Percentiles rank a stretch among this genome's conserved stretches.
These are phyloP conservation scores for Umbilicus rupestris DNA, from an alignment of 164 flowering plant species.

Conservation along the genomic window DNA sequence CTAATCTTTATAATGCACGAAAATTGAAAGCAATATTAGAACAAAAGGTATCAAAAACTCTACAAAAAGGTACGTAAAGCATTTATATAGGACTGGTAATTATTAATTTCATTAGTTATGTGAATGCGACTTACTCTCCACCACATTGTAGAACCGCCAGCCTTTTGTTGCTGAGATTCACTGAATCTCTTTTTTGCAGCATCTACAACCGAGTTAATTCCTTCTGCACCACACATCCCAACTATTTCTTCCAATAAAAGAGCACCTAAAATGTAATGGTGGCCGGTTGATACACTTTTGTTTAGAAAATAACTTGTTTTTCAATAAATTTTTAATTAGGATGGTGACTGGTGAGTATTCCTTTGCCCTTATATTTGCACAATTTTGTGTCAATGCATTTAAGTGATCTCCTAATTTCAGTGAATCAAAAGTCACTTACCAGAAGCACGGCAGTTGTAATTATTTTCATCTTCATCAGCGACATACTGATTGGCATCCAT, in stretches of 20 bases:
- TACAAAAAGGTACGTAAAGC: not conserved
- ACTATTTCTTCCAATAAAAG: constrained; percentile 79
- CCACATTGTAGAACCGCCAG: constrained; percentile 62
- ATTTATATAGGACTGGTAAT: not conserved
- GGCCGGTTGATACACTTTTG: not conserved
- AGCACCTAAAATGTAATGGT: constrained; percentile 29
- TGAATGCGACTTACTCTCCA: constrained; percentile 68
- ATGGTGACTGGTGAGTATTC: not conserved
- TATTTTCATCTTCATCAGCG: constrained; percentile 88
- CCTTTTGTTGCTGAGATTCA: constrained; percentile 70
- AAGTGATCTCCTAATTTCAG: not conserved
- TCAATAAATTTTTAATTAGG: not conserved
- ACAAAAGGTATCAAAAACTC: not conserved
- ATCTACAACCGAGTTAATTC: constrained; percentile 53
- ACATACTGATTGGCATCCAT: constrained; percentile 84
- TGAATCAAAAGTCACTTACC: constrained; percentile 33
- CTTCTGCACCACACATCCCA: constrained; percentile 41
- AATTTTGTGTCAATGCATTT: not conserved
- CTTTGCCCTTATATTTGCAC: not conserved
- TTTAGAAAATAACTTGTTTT: not conserved
- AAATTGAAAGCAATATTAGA: not conserved
- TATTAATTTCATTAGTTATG: not conserved
- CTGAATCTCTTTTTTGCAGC: constrained; percentile 44
- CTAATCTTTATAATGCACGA: constrained; percentile 38
- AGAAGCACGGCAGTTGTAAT: constrained; percentile 80